Evolutionary conservation across 208 protist genomes (phyloP).

Genomic region (Trypanosoma vivax): DNA sequence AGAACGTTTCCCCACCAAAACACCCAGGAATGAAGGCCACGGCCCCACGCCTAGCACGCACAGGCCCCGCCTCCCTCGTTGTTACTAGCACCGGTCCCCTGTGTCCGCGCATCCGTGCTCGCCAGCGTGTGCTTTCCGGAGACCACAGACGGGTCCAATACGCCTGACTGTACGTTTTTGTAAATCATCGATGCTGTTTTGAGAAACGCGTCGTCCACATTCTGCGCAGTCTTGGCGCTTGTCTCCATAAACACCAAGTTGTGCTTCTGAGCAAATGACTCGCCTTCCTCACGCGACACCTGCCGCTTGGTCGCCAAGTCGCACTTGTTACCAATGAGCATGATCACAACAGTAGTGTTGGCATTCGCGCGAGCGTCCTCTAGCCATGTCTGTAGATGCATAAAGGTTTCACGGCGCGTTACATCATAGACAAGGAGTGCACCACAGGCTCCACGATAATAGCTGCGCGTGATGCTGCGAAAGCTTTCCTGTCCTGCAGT

Average conservation of each 20-base stretch:
- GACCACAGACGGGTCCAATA: slow-evolving; percentile 81
- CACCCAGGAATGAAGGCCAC: no score
- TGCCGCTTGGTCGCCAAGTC: slow-evolving; percentile 93
- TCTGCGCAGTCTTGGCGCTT: slow-evolving; percentile 96
- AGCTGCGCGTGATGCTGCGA: slow-evolving; percentile 98
- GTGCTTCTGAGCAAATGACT: slow-evolving; percentile 93
- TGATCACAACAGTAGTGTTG: slow-evolving; percentile 96
- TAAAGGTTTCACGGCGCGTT: slow-evolving; percentile 95
- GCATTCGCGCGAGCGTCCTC: slow-evolving; percentile 95
- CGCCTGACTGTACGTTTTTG: slow-evolving; percentile 92
- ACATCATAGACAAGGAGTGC: slow-evolving; percentile 99
- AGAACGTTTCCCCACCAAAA: no score
- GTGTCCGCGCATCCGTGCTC: background rate
- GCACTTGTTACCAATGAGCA: slow-evolving; percentile 99
- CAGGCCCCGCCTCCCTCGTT: slow-evolving; percentile 1
- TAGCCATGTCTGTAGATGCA: slow-evolving; percentile 96
- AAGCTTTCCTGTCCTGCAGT: slow-evolving; percentile 97
- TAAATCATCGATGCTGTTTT: slow-evolving; percentile 94
- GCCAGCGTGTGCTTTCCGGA: slow-evolving; percentile 34
- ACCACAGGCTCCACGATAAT: slow-evolving; percentile 98
- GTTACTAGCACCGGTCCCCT: slow-evolving; percentile 1
- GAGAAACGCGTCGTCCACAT: slow-evolving; percentile 95
- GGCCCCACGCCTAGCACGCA: slow-evolving; percentile 8
- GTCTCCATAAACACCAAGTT: slow-evolving; percentile 98
- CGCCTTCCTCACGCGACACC: slow-evolving; percentile 93